Evolutionary conservation across 208 protist species (phyloP).

Genomic region (Trypanosoma brucei): DNA sequence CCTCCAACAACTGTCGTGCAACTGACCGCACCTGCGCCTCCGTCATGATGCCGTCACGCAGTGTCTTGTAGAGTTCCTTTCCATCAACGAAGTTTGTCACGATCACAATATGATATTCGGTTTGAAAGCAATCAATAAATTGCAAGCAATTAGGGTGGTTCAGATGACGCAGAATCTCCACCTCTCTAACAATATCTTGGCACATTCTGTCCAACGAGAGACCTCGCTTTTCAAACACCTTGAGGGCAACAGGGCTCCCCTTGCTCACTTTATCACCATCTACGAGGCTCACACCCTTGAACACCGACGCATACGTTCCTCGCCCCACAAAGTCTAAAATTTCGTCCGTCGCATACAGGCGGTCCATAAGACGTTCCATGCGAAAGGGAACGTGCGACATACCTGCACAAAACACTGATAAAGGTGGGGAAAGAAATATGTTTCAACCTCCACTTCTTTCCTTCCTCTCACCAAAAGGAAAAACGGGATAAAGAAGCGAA

Average conservation of each 20-base stretch:
- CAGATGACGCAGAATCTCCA: constrained; percentile 57
- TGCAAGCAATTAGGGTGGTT: constrained; percentile 64
- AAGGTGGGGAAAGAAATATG: no score
- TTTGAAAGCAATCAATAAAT: constrained; percentile 79
- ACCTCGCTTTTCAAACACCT: constrained; percentile 74
- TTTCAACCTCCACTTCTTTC: no score
- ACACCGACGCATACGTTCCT: constrained; percentile 81
- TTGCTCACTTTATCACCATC: constrained; percentile 30
- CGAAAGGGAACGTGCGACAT: constrained; percentile 70
- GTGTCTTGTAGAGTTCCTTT: constrained; percentile 67
- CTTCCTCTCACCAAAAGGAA: not conserved
- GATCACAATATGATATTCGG: constrained; percentile 66
- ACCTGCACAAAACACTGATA: not conserved
- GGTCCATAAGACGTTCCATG: constrained; percentile 41
- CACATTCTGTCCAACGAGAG: constrained; percentile 63
- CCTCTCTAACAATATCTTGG: constrained; percentile 76
- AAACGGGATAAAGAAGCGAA: not conserved
- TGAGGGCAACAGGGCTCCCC: constrained; percentile 65
- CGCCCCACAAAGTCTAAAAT: constrained; percentile 82
- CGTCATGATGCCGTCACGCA: constrained; percentile 50
- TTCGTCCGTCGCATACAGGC: constrained; percentile 68
- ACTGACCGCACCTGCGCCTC: constrained; percentile 59
- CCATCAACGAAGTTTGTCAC: constrained; percentile 82
- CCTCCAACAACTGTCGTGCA: constrained; percentile 67
- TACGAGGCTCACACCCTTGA: constrained; percentile 49